These are phyloP conservation scores for Pterulicium gracile DNA, from an alignment of 1,284 basidiomycete genomes.

Conservation along the genomic window DNA sequence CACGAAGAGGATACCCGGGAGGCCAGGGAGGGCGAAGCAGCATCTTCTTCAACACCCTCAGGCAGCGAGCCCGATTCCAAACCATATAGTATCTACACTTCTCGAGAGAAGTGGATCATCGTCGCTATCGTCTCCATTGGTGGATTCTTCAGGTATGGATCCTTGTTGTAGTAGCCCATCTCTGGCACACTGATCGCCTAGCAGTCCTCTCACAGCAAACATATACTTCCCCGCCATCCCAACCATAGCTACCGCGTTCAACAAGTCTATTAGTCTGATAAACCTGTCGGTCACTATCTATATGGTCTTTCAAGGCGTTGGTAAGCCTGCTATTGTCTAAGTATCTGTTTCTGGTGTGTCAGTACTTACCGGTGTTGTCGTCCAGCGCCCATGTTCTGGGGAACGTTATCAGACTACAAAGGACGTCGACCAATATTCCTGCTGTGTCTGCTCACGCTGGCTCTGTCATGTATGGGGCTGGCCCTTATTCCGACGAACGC, in stretches of 20 bases:
- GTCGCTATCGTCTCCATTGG: slow-evolving; percentile 46
- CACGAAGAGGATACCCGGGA: too few relatives aligned
- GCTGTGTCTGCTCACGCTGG: slow-evolving; percentile 38
- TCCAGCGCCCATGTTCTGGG: slow-evolving; percentile 54
- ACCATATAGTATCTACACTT: slow-evolving; percentile 47
- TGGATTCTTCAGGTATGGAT: slow-evolving; percentile 46
- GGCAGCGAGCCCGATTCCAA: too few relatives aligned
- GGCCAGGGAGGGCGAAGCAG: too few relatives aligned
- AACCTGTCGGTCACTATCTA: slow-evolving; percentile 74
- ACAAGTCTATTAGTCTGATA: slow-evolving; percentile 55
- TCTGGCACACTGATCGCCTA: background rate
- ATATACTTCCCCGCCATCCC: slow-evolving; percentile 76
- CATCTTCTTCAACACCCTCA: too few relatives aligned
- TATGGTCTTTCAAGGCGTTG: slow-evolving; percentile 66
- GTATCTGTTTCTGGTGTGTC: background rate
- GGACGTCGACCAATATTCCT: slow-evolving; percentile 48
- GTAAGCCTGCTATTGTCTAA: slow-evolving; percentile 25
- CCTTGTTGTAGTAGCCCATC: background rate
- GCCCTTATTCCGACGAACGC: slow-evolving; percentile 46
- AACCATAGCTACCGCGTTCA: slow-evolving; percentile 46
- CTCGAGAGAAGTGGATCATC: slow-evolving; percentile 56
- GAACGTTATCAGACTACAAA: slow-evolving; percentile 41
- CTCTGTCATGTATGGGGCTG: slow-evolving; percentile 46
- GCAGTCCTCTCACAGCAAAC: slow-evolving; percentile 61
- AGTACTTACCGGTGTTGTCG: slow-evolving; percentile 3